Evolutionary conservation across 192 early-diverging fungal genomes (phyloP).

Genomic region (Helicostylum pulchrum): DNA sequence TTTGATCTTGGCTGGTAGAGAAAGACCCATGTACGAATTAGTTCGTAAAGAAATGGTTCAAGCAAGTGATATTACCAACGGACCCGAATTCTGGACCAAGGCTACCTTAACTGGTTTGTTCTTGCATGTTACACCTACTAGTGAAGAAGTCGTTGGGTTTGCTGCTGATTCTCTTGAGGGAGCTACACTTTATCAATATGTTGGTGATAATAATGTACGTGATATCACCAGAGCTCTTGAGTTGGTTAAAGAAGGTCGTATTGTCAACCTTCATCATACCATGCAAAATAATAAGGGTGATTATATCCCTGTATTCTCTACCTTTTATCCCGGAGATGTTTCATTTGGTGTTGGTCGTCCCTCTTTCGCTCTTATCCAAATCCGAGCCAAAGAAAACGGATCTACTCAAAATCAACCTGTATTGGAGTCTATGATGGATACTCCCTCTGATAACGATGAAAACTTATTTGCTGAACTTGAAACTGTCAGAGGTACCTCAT

Average conservation of each 20-base stretch:
- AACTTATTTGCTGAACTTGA: conserved; percentile 47
- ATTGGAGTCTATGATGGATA: conserved; percentile 14
- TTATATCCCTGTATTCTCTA: conserved; percentile 30
- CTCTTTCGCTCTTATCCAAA: conserved; percentile 35
- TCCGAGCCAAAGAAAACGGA: conserved; percentile 3
- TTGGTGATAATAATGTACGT: conserved; percentile 28
- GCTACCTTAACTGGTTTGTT: conserved; percentile 52
- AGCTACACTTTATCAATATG: conserved; percentile 35
- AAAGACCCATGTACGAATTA: conserved; percentile 41
- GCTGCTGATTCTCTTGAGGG: conserved; percentile 33
- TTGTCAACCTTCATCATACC: conserved; percentile 29
- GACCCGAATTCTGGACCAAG: conserved; percentile 57
- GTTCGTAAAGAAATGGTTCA: conserved; percentile 16
- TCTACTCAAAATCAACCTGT: neutral
- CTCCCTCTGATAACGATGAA: conserved; percentile 20
- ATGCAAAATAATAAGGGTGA: conserved; percentile 40
- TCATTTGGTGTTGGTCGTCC: conserved; percentile 15
- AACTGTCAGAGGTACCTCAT: conserved; percentile 42
- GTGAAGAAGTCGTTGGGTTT: conserved; percentile 20
- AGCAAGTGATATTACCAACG: conserved; percentile 8
- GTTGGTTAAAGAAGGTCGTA: conserved; percentile 21
- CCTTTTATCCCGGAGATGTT: conserved; percentile 40
- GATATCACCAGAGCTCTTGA: conserved; percentile 33
- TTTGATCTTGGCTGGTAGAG: conserved; percentile 58
- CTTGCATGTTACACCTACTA: conserved; percentile 38